phyloP scores from a whole-genome alignment of 768 basidiomycete species.

The Macrolepiota fuliginosa region DNA sequence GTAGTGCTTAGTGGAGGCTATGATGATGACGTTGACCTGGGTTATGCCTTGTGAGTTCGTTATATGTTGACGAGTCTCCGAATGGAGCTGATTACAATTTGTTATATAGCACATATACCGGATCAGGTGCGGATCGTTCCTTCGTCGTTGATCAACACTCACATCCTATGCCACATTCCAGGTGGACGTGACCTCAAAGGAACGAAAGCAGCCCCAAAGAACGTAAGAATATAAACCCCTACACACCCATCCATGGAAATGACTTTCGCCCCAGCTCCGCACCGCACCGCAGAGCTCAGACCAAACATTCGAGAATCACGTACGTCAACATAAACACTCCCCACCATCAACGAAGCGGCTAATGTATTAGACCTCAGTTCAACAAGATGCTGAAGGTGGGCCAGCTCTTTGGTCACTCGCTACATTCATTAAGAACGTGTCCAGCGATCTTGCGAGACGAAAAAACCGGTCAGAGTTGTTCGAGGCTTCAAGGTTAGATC shows the following conservation, averaged over 20 bases:
- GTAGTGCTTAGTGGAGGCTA: constrained; percentile 89
- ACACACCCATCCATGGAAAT: background rate
- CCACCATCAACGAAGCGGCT: background rate
- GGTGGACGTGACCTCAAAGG: constrained; percentile 89
- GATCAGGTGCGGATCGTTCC: constrained; percentile 50
- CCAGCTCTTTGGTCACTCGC: background rate
- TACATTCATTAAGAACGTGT: background rate
- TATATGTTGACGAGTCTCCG: background rate
- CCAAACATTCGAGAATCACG: constrained; percentile 73
- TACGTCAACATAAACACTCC: constrained; percentile 20
- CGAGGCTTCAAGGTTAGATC: constrained; percentile 79
- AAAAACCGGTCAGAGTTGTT: constrained; percentile 83
- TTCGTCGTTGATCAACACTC: background rate
- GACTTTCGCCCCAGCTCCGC: constrained; percentile 55
- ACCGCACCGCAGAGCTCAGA: constrained; percentile 86
- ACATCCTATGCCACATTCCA: constrained; percentile 20
- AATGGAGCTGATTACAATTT: background rate
- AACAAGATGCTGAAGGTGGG: constrained; percentile 69
- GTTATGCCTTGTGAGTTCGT: constrained; percentile 73
- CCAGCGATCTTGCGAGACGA: constrained; percentile 75
- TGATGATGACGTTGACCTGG: constrained; percentile 80
- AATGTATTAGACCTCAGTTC: constrained; percentile 29
- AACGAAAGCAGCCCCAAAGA: constrained; percentile 79
- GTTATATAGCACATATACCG: constrained; percentile 68
- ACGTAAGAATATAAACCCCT: constrained; percentile 44